Evolutionary conservation across 768 basidiomycete genomes (phyloP), one percentile per base, ranked within the genome.

Genomic region (Kwoniella botswanensis): DNA sequence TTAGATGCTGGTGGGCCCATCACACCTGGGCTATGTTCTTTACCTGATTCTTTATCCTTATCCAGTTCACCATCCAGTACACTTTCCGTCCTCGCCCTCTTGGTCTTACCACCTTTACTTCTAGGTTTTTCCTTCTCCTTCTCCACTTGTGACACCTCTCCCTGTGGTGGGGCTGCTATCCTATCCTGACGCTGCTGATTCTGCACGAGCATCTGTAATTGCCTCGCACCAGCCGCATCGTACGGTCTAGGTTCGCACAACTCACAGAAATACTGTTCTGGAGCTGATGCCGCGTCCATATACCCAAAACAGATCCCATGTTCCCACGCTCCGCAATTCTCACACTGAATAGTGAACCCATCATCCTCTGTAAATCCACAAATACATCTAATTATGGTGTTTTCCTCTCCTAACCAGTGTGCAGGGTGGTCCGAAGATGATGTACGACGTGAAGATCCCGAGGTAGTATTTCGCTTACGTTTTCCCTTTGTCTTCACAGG

Each of bases 301-400:
- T 85, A 84, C 9, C 83, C 82, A 63, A 86, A 84, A 84, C 94
- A 94, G 9, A 88, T 89, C 7, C 88, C 89, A 84, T 95, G 93
- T 75, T 90, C 91, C 93, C 93, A 94, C 50, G 90, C 87, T 22
- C 87, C 87, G 79, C 93, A 95, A 60, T 85, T 81, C 82, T 94
- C 93, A 84, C 93, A 95, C 11, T 90, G 91, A 72, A 94, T 92
- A 11, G 89, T 90, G 82, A 91, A 92, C 22, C 93, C 93, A 81
- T 93, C 92, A 83, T 93, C 93, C 78, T 89, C 86, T 57, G 86
- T 84, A 71, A 88, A 88, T 6, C 88, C 89, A 82, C 93, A 94
- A 70, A 93, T 91, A 81, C 93, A 94, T 57, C 84, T 65, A 52
- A 82, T 82, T 9, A 76, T 60, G n/a, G 72, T 68, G 62, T 81